Base-by-base conservation (phyloP, 2,329 filamentous ascomycete species). In the Penicillium sp. region DNA sequence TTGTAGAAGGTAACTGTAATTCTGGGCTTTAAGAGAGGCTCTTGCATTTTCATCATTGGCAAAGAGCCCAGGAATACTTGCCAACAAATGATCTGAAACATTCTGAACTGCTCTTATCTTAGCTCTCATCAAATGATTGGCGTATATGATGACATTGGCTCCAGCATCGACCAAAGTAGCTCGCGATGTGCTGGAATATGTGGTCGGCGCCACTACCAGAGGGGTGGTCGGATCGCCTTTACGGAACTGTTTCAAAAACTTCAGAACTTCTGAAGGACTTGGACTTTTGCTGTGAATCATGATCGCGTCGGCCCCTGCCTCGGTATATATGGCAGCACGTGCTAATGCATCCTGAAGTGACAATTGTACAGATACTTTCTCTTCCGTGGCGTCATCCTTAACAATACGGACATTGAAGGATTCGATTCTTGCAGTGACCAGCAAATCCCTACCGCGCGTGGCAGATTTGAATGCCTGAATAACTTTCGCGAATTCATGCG, bases 211-310 rank as follows among this genome's bases (percentile, higher is more conserved):
- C 11, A 52, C 33, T 10, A 52, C 49, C 9, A 52, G 19, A 18
- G 49, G 42, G 5, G 31, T 52, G 10, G n/a, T 18, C 11, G 21
- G 29, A 7, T 46, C 39, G 10, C 6, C 16, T 19, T 44, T 14
- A 16, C 49, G 49, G 24, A 52, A 46, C 2, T 16, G 21, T 13
- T 23, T 37, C 11, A 47, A 1, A 23, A 52, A 52, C 11, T 31
- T 16, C 9, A 52, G 16, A 8, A 46, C 42, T 23, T 46, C 42
- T 2, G 18, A n/a, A 1, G 49, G 24, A 16, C 18, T 46, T 1
- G 16, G 21, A 16, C 49, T 52, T 23, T 52, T 52, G 49, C 49
- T 52, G 42, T 52, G 49, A 28, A 52, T 52, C 49, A 52, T 52
- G 23, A 52, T 46, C 2, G 49, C 31, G 14, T 52, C 49, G 10